A percentile compares a stretch with the other conserved stretches of the same genome.
phyloP scores from a whole-genome alignment of 352 stramenopile species.

The Pythium dissimile region DNA sequence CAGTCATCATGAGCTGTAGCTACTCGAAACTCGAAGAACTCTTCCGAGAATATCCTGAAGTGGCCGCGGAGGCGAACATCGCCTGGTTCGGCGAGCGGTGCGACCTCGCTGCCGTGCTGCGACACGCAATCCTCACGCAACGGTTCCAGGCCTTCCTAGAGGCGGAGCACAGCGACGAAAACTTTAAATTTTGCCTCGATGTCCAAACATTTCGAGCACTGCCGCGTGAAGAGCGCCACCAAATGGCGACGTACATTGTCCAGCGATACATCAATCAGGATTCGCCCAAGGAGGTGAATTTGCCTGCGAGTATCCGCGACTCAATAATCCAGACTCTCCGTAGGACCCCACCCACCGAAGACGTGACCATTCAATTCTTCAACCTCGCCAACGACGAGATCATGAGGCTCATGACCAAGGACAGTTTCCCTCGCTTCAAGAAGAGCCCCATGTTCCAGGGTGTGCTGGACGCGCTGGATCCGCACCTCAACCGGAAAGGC shows the following conservation, averaged over 20 bases:
- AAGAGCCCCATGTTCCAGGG: slow-evolving; percentile 64
- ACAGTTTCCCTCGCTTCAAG: slow-evolving; percentile 81
- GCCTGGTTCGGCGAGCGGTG: slow-evolving; percentile 70
- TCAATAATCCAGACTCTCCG: slow-evolving; percentile 30
- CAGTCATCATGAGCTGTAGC: slow-evolving; percentile 51
- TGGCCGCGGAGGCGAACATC: slow-evolving; percentile 64
- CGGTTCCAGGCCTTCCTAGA: slow-evolving; percentile 65
- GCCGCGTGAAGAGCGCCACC: slow-evolving; percentile 24
- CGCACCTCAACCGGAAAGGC: slow-evolving; percentile 57
- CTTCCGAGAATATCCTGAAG: slow-evolving; percentile 53
- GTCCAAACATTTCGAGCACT: slow-evolving; percentile 49
- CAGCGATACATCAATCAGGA: slow-evolving; percentile 56
- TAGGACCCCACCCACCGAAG: slow-evolving; percentile 20
- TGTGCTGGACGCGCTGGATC: slow-evolving; percentile 59
- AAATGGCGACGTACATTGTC: slow-evolving; percentile 38
- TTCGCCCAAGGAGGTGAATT: slow-evolving; percentile 67
- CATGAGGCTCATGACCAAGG: slow-evolving; percentile 76
- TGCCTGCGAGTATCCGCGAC: slow-evolving; percentile 62
- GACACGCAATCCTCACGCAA: slow-evolving; percentile 51
- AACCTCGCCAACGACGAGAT: slow-evolving; percentile 68
- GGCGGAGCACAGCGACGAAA: slow-evolving; percentile 76
- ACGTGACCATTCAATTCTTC: slow-evolving; percentile 41
- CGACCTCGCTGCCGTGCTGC: slow-evolving; percentile 58
- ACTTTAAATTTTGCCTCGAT: slow-evolving; percentile 71
- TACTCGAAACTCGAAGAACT: slow-evolving; percentile 43